Conservation (phyloP, 345 rosid species). For the Trapa bicornis region DNA sequence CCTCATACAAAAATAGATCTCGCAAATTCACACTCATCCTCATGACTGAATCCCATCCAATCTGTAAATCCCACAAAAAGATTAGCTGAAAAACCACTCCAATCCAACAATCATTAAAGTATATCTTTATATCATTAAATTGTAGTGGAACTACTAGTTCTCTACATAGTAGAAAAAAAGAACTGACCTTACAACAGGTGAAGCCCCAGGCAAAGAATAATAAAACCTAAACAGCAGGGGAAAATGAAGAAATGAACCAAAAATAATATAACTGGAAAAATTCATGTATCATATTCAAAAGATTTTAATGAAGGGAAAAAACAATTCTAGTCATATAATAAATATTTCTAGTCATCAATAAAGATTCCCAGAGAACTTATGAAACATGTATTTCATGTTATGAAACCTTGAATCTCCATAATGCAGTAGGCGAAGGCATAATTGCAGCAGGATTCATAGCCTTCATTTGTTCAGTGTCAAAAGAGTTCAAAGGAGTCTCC, state of each 20-base stretch:
- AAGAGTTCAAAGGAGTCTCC: slow-evolving; percentile 32
- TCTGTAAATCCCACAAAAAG: slow-evolving; percentile 29
- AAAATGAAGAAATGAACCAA: not conserved
- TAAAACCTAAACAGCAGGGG: slow-evolving; percentile 43
- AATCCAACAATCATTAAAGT: not conserved
- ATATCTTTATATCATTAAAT: not conserved
- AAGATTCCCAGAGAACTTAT: not conserved
- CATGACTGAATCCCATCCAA: slow-evolving; percentile 94
- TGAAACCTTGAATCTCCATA: slow-evolving; percentile 76
- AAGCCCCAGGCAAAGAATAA: slow-evolving; percentile 65
- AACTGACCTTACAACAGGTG: slow-evolving; percentile 78
- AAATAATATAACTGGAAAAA: not conserved
- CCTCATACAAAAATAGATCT: slow-evolving; percentile 83
- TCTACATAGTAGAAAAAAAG: not conserved
- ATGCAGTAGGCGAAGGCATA: slow-evolving; percentile 57
- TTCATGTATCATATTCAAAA: not conserved
- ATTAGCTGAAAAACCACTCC: not conserved
- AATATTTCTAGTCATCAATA: not conserved
- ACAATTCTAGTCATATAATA: not conserved
- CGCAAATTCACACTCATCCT: slow-evolving; percentile 72
- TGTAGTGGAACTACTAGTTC: not conserved
- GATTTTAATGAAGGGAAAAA: not conserved
- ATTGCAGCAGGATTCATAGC: slow-evolving; percentile 36
- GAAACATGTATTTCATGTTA: slow-evolving; percentile 4
- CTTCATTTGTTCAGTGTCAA: slow-evolving; percentile 39